Evolutionary conservation across 2,329 filamentous ascomycete genomes (phyloP).

Genomic region (Ophiocordyceps camponoti-leonardi): DNA sequence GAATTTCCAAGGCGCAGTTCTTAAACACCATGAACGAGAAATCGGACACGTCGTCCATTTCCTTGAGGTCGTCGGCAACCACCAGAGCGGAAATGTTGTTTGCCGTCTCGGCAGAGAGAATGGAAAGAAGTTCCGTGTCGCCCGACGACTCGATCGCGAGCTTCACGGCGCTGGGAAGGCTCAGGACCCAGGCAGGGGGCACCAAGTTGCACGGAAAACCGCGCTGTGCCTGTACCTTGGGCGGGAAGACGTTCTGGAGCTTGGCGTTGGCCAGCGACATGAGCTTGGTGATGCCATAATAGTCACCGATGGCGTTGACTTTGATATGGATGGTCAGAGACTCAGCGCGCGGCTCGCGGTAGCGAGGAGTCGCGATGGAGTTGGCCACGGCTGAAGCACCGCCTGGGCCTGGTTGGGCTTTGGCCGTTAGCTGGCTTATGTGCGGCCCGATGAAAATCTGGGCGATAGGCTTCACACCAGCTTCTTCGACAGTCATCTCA

Average conservation of each 20-base stretch:
- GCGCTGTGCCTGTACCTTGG: neutral
- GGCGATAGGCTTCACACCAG: neutral
- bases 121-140: neutral
- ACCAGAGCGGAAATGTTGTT: neutral
- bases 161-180: neutral
- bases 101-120: neutral
- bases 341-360: too few species aligned
- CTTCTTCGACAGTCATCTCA: too few species aligned
- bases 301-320: conserved; percentile 8
- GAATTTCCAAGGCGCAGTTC: neutral
- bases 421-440: neutral
- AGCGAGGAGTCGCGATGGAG: too few species aligned
- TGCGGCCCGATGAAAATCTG: too few species aligned
- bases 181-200: neutral
- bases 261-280: conserved; percentile 2
- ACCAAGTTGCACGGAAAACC: neutral
- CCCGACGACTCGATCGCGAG: too few species aligned
- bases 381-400: too few species aligned
- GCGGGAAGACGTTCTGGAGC: conserved; percentile 1
- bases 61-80: neutral
- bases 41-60: neutral
- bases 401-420: neutral
- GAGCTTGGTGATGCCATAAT: conserved; percentile 6
- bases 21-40: neutral
- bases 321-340: conserved; percentile 3